phyloP scores from a whole-genome alignment of 225 moss, liverwort and hornwort genomes.

The Asterella californica region DNA sequence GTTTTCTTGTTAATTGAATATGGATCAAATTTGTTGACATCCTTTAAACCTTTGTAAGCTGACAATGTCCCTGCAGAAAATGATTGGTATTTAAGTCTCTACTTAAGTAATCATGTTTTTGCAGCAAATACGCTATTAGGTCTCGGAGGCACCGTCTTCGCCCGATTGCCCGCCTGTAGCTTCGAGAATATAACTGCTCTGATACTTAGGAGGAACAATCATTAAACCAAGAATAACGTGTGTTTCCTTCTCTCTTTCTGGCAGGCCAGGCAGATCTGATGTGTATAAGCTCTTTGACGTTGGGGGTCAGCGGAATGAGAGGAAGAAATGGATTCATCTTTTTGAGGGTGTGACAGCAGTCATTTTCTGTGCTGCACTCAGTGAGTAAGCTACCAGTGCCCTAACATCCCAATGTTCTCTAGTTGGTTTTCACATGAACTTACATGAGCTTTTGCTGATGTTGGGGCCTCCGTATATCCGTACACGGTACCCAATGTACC shows the following conservation, averaged over 20 bases:
- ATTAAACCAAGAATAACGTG: background rate
- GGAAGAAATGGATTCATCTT: constrained; percentile 63
- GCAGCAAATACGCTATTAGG: too few relatives aligned
- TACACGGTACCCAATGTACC: background rate
- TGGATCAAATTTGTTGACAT: too few relatives aligned
- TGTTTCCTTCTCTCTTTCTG: constrained; percentile 5
- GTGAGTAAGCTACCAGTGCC: constrained; percentile 44
- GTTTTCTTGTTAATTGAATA: too few relatives aligned
- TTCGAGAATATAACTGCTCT: background rate
- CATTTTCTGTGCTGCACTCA: constrained; percentile 66
- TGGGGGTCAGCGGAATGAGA: constrained; percentile 63
- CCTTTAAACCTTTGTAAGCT: too few relatives aligned
- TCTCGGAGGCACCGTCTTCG: too few relatives aligned
- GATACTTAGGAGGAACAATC: background rate
- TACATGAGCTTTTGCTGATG: background rate
- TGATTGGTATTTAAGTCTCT: too few relatives aligned
- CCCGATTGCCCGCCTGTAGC: background rate
- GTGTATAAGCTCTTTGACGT: constrained; percentile 61
- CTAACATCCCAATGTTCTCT: background rate
- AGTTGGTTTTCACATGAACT: background rate
- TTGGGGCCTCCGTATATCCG: background rate
- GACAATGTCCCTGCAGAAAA: too few relatives aligned
- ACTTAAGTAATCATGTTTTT: too few relatives aligned
- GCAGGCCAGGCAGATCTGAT: constrained; percentile 38
- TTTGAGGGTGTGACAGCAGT: constrained; percentile 68